Evolutionary conservation across 2,329 filamentous ascomycete genomes (phyloP).

Genomic region (Pestalotiopsis sp.): DNA sequence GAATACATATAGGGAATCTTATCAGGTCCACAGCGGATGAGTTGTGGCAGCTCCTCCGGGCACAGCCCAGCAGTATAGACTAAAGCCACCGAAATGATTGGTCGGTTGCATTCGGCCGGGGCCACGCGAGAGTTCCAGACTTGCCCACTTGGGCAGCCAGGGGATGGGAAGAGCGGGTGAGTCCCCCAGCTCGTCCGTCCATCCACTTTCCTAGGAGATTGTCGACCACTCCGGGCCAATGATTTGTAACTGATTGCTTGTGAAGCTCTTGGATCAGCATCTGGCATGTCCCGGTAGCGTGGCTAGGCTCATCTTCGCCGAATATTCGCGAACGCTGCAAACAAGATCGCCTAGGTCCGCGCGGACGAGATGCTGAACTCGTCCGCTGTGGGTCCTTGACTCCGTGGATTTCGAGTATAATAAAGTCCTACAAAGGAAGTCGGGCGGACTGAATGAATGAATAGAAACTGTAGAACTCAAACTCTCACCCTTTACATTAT

Average conservation of each 20-base stretch:
- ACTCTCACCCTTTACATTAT: background rate
- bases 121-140: background rate
- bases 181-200: background rate
- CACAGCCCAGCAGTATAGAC: background rate
- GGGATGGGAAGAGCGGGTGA: background rate
- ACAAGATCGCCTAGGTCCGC: background rate
- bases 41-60: background rate
- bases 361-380: background rate
- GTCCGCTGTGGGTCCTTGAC: background rate
- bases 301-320: background rate
- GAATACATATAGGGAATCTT: background rate
- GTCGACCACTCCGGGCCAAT: background rate
- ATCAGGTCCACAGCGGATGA: background rate
- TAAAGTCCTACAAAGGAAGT: background rate
- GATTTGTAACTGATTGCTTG: background rate
- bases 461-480: background rate
- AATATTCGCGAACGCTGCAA: background rate
- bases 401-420: background rate
- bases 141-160: background rate
- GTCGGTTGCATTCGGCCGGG: background rate
- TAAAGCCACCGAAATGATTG: background rate
- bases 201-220: background rate
- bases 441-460: background rate
- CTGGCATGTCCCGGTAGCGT: background rate
- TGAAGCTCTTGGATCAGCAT: background rate